Conservation (phyloP, 805 yeast genomes). For the Pichia nanzhaoensis region DNA sequence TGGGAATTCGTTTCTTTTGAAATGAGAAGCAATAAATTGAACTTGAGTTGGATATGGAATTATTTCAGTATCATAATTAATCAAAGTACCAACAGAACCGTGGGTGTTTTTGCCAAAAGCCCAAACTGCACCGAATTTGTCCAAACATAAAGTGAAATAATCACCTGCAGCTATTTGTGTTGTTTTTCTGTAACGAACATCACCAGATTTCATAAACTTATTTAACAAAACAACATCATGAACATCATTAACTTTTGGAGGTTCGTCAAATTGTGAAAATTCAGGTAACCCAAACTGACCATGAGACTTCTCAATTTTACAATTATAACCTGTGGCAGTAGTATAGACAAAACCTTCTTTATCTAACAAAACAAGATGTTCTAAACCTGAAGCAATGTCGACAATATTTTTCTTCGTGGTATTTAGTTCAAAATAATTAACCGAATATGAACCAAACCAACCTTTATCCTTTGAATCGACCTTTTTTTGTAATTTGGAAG, state of each 20-base stretch:
- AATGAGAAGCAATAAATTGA: slow-evolving; percentile 33
- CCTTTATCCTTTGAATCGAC: slow-evolving; percentile 11
- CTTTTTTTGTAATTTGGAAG: slow-evolving; percentile 16
- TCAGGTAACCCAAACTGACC: slow-evolving; percentile 87
- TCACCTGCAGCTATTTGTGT: slow-evolving; percentile 64
- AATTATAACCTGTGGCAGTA: slow-evolving; percentile 47
- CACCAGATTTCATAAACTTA: slow-evolving; percentile 30
- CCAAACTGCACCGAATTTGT: slow-evolving; percentile 61
- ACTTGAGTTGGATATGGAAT: slow-evolving; percentile 63
- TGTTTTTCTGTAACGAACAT: slow-evolving; percentile 38
- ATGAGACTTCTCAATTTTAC: slow-evolving; percentile 35
- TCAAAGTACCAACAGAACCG: slow-evolving; percentile 80
- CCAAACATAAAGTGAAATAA: slow-evolving; percentile 66
- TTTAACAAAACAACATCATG: slow-evolving; percentile 55
- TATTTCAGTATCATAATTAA: slow-evolving; percentile 57
- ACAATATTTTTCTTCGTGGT: slow-evolving; percentile 24
- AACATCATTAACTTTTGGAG: slow-evolving; percentile 43
- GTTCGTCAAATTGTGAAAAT: slow-evolving; percentile 55
- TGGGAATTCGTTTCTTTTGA: slow-evolving; percentile 37
- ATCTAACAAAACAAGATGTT: slow-evolving; percentile 63
- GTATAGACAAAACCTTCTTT: slow-evolving; percentile 55
- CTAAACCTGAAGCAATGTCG: slow-evolving; percentile 49
- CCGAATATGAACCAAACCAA: slow-evolving; percentile 15
- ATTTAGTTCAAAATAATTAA: slow-evolving; percentile 15
- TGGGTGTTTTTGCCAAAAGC: slow-evolving; percentile 78